Conservation (phyloP, 345 rosid species). For the Eucalyptus pauciflora region DNA sequence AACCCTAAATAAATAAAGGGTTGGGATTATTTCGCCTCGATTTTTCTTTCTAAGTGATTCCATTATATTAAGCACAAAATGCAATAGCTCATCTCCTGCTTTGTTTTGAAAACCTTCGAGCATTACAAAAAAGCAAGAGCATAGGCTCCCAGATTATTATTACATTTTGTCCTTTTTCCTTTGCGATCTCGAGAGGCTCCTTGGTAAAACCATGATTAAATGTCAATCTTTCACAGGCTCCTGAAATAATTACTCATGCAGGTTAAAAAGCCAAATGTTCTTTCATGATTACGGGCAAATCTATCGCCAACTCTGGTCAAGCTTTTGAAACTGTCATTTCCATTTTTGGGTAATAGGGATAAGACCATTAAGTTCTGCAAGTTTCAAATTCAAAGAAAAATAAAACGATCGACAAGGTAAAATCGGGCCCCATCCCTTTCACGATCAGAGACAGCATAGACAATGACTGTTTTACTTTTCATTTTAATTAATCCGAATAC, state of each 20-base stretch:
- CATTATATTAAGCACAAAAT: not conserved
- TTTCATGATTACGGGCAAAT: constrained; percentile 2
- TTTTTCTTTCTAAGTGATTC: no score
- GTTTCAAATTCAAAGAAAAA: not conserved
- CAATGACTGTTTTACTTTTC: not conserved
- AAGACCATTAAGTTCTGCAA: not conserved
- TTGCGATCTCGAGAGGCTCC: constrained; percentile 1
- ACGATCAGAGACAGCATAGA: not conserved
- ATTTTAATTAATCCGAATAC: not conserved
- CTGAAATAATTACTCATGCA: constrained; percentile 2
- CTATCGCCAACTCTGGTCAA: not conserved
- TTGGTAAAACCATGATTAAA: constrained; percentile 7
- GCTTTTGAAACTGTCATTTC: constrained; percentile 6
- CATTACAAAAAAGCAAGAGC: not conserved
- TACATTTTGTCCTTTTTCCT: not conserved
- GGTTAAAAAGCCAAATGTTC: not conserved
- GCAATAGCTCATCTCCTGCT: not conserved
- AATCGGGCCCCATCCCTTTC: not conserved
- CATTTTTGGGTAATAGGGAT: not conserved
- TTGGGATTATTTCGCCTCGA: not conserved
- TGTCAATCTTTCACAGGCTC: constrained; percentile 9
- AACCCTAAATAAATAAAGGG: not conserved
- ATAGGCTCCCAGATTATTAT: not conserved
- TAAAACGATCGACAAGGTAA: not conserved
- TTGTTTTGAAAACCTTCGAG: not conserved